Evolutionary conservation across 2,329 filamentous ascomycete genomes (phyloP).

Genomic region (Penicillium concentricum): DNA sequence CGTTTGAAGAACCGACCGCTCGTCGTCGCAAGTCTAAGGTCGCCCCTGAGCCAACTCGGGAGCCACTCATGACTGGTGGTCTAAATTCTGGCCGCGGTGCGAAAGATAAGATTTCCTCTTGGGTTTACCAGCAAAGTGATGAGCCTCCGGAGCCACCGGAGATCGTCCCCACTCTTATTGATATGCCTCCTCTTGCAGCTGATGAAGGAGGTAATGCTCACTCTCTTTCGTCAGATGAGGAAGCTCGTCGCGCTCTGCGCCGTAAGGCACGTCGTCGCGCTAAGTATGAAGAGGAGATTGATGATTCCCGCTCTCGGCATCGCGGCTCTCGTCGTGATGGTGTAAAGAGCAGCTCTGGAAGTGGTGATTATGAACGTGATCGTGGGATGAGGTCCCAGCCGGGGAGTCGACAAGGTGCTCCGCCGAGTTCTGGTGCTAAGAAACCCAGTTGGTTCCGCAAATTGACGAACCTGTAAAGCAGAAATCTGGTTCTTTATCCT

Average conservation of each 20-base stretch:
- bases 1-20: conserved; percentile 33
- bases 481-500: neutral
- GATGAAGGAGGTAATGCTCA: conserved; percentile 31
- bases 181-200: conserved; percentile 36
- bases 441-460: conserved; percentile 47
- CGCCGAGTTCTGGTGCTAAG: conserved; percentile 32
- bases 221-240: conserved; percentile 45
- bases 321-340: conserved; percentile 34
- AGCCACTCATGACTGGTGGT: conserved; percentile 34
- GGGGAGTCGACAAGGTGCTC: conserved; percentile 25
- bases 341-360: conserved; percentile 43
- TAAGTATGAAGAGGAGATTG: conserved; percentile 44
- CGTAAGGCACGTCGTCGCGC: conserved; percentile 41
- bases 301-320: conserved; percentile 35
- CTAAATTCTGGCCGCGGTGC: conserved; percentile 7
- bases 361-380: conserved; percentile 41
- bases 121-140: conserved; percentile 49
- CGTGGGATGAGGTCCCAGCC: conserved; percentile 32
- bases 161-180: conserved; percentile 47
- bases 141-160: conserved; percentile 51
- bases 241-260: conserved; percentile 39
- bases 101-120: conserved; percentile 51
- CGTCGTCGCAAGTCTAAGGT: conserved; percentile 39
- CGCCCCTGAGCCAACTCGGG: conserved; percentile 17
- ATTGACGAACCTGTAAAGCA: conserved; percentile 35